phyloP scores from a whole-genome alignment of 176 grass and related monocot species.

The Oryza longistaminata region DNA sequence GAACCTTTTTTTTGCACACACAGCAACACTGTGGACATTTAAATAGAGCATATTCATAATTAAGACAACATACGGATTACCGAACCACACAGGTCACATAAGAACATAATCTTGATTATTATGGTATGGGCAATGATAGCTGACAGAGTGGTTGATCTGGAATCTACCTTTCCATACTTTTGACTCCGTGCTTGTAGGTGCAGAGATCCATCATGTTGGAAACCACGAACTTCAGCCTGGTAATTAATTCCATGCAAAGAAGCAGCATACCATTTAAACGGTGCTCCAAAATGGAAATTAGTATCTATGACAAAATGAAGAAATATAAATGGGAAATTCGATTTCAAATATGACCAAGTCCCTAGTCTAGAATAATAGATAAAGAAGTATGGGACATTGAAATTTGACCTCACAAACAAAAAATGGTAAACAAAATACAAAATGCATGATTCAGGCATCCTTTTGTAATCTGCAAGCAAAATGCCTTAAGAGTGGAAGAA shows the following conservation, averaged over 20 bases:
- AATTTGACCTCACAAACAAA: background rate
- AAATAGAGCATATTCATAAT: background rate
- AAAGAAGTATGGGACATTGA: background rate
- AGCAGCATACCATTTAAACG: slow-evolving; percentile 21
- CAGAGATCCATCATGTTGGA: slow-evolving; percentile 91
- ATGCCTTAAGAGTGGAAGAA: slow-evolving; percentile 3
- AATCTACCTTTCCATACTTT: slow-evolving; percentile 88
- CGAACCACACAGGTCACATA: no score
- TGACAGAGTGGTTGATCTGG: background rate
- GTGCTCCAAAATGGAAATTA: background rate
- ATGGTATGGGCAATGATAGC: background rate
- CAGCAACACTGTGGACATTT: slow-evolving; percentile 1
- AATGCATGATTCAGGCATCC: no score
- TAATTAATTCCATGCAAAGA: slow-evolving; percentile 26
- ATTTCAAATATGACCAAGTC: background rate
- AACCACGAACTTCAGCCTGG: slow-evolving; percentile 94
- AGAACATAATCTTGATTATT: background rate
- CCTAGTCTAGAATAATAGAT: background rate
- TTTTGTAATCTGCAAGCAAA: background rate
- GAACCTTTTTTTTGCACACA: background rate
- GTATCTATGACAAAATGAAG: background rate
- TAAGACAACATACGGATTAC: background rate
- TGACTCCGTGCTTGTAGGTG: slow-evolving; percentile 98
- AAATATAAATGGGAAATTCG: background rate
- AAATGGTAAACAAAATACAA: background rate